Percentiles rank a stretch among this genome's conserved stretches.
Evolutionary conservation across 2,329 filamentous ascomycete species (phyloP).

Genomic region (Penicillium sp.): DNA sequence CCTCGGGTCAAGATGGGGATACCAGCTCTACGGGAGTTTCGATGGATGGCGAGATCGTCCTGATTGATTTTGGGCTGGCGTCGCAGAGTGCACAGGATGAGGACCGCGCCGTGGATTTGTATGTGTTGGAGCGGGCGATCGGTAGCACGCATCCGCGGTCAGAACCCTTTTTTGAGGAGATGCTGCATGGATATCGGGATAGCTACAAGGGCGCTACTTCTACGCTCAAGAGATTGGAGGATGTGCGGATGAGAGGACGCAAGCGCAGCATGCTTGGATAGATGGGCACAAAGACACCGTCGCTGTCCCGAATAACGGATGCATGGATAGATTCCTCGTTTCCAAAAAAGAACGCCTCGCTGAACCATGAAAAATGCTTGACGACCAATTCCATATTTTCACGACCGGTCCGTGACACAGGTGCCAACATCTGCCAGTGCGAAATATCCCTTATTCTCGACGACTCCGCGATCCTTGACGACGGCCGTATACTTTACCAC

Average conservation of each 20-base stretch:
- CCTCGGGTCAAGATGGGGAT: slow-evolving; percentile 13
- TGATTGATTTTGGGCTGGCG: slow-evolving; percentile 93
- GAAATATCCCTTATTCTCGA: slow-evolving; percentile 98
- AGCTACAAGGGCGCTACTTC: slow-evolving; percentile 68
- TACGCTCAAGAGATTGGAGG: slow-evolving; percentile 77
- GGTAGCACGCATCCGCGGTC: slow-evolving; percentile 87
- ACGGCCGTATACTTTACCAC: slow-evolving; percentile 97
- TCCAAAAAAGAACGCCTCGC: slow-evolving; percentile 19
- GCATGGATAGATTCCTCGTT: slow-evolving; percentile 11
- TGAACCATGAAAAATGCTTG: slow-evolving; percentile 17
- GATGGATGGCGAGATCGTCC: slow-evolving; percentile 67
- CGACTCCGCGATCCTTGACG: slow-evolving; percentile 85
- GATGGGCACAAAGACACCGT: slow-evolving; percentile 12
- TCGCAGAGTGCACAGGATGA: slow-evolving; percentile 77
- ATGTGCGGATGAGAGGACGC: slow-evolving; percentile 85
- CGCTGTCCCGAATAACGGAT: too few species aligned
- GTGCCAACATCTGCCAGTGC: slow-evolving; percentile 67
- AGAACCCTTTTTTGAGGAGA: slow-evolving; percentile 65
- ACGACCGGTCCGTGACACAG: slow-evolving; percentile 33
- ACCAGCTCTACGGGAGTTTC: slow-evolving; percentile 21
- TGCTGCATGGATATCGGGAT: slow-evolving; percentile 67
- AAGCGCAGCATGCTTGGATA: slow-evolving; percentile 97
- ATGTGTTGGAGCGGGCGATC: slow-evolving; percentile 91
- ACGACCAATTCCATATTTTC: slow-evolving; percentile 6
- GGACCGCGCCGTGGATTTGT: slow-evolving; percentile 90